Percentiles rank a stretch among this genome's conserved stretches.
phyloP scores from a whole-genome alignment of 768 basidiomycete species.

The Podaxis carcinomalis region DNA sequence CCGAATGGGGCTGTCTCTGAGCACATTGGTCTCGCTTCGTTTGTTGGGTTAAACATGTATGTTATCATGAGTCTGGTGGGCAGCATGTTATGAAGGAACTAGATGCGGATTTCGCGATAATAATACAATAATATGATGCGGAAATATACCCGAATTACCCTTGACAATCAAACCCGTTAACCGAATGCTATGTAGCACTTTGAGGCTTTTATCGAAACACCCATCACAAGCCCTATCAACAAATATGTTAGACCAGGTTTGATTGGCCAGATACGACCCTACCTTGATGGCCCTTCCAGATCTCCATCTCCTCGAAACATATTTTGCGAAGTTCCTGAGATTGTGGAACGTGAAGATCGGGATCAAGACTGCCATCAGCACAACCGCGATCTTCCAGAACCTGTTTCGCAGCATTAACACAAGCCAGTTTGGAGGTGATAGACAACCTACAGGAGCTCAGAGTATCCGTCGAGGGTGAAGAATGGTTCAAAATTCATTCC shows the following conservation, averaged over 20 bases:
- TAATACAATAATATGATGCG: not conserved
- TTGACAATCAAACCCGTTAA: not conserved
- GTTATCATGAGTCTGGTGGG: not conserved
- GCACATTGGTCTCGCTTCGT: not conserved
- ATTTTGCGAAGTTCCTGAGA: constrained; percentile 40
- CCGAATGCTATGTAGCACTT: not conserved
- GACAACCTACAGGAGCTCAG: constrained; percentile 42
- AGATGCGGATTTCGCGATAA: not conserved
- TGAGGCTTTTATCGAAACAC: not conserved
- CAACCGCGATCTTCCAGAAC: constrained; percentile 68
- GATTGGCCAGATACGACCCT: not conserved
- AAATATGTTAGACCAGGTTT: not conserved
- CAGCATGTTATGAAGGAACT: not conserved
- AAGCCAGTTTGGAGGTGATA: not conserved
- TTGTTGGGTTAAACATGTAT: not conserved
- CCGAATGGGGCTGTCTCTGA: not conserved
- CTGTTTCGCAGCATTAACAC: constrained; percentile 24
- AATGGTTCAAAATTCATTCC: constrained; percentile 66
- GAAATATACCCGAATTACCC: not conserved
- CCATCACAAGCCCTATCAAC: not conserved
- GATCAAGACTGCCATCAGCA: constrained; percentile 53
- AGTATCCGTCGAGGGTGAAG: constrained; percentile 40
- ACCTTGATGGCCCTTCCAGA: constrained; percentile 37
- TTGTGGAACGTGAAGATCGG: constrained; percentile 56
- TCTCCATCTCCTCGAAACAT: constrained; percentile 39